Conservation (phyloP, 1,284 basidiomycete genomes). For the Microbotryum saponariae region DNA sequence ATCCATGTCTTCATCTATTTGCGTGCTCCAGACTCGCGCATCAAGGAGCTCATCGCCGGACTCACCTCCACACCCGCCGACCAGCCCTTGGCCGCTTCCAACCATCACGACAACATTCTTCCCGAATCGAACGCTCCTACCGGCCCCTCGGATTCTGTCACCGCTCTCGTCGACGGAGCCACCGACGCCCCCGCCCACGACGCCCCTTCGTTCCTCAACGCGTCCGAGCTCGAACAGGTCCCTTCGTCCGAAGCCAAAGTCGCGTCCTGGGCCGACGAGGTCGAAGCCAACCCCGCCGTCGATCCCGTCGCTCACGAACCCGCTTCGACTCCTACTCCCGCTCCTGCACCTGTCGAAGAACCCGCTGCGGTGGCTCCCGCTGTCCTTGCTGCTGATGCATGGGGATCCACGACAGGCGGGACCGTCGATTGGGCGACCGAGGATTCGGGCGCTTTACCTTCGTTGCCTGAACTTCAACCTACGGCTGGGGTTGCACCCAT, state of each 20-base stretch:
- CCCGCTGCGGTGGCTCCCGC: conserved; percentile 9
- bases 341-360: conserved; percentile 11
- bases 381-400: not conserved
- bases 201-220: conserved; percentile 26
- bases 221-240: conserved; percentile 31
- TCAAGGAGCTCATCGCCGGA: conserved; percentile 37
- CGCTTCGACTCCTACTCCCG: not conserved
- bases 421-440: conserved; percentile 25
- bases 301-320: not conserved
- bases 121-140: conserved; percentile 39
- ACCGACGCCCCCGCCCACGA: not conserved
- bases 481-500: not conserved
- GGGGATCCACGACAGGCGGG: not conserved
- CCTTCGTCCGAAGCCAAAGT: conserved; percentile 37
- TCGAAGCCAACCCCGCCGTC: not conserved
- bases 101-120: too few species aligned
- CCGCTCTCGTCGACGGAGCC: conserved; percentile 21
- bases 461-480: conserved; percentile 20
- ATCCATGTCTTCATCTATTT: not conserved
- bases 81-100: not conserved
- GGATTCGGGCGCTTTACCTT: conserved; percentile 14
- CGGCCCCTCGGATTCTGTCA: conserved; percentile 35
- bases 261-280: conserved; percentile 13
- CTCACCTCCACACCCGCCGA: conserved; percentile 33
- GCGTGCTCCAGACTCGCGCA: conserved; percentile 24